phyloP scores from a whole-genome alignment of 1,284 basidiomycete genomes.

The Marasmius fiardii region DNA sequence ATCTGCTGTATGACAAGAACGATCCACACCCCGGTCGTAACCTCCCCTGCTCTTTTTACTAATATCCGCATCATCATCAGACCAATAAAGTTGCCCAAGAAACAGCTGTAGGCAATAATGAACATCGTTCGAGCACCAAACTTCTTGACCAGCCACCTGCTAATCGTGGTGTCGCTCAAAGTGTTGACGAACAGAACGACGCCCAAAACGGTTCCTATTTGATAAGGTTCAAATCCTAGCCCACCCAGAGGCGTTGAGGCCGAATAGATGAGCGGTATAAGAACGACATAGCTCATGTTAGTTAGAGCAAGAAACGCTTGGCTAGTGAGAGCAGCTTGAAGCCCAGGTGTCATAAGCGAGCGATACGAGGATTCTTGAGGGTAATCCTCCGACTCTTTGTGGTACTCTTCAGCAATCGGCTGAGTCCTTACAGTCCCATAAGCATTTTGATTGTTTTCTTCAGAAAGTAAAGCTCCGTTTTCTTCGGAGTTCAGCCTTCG shows the following conservation, averaged over 20 bases:
- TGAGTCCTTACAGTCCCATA: neutral
- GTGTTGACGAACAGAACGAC: slow-evolving; percentile 27
- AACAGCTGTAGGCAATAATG: slow-evolving; percentile 4
- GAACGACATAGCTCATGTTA: slow-evolving; percentile 23
- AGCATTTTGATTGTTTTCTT: neutral
- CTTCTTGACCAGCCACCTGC: slow-evolving; percentile 3
- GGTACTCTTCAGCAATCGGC: neutral
- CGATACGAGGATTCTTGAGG: slow-evolving; percentile 21
- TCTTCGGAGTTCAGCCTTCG: slow-evolving; percentile 9
- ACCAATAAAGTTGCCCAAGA: slow-evolving; percentile 2
- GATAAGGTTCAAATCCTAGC: slow-evolving; percentile 20
- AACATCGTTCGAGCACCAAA: slow-evolving; percentile 12
- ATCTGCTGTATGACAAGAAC: slow-evolving; percentile 9
- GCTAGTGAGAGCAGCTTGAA: slow-evolving; percentile 12
- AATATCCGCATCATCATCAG: slow-evolving; percentile 7
- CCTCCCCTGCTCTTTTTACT: slow-evolving; percentile 1
- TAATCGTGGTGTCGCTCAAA: slow-evolving; percentile 9
- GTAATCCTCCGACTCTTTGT: slow-evolving; percentile 19
- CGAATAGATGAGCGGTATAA: slow-evolving; percentile 25
- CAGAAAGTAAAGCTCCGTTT: neutral
- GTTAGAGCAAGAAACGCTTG: slow-evolving; percentile 26
- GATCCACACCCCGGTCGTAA: slow-evolving; percentile 6
- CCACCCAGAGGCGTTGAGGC: slow-evolving; percentile 21
- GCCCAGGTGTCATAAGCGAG: slow-evolving; percentile 3
- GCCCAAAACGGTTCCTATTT: slow-evolving; percentile 21